A percentile compares a stretch with the other conserved stretches of the same genome.
Evolutionary conservation across 1,284 basidiomycete genomes (phyloP).

Genomic region (Sanghuangporus weigelae): DNA sequence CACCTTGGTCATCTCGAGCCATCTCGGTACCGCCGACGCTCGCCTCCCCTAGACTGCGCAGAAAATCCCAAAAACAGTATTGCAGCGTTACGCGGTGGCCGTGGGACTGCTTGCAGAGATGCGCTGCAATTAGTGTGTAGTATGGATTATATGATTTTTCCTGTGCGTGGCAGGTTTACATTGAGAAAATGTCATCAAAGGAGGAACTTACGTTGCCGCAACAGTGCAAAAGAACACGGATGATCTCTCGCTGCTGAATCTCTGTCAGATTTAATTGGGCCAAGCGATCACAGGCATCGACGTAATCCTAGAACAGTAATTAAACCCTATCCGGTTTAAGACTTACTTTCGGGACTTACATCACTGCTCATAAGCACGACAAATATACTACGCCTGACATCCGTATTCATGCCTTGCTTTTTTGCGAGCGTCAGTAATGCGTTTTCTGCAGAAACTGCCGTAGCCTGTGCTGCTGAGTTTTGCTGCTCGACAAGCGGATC

Average conservation of each 20-base stretch:
- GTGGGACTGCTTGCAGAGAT: constrained; percentile 69
- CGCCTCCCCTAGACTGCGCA: constrained; percentile 86
- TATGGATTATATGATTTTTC: constrained; percentile 95
- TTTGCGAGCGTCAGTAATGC: constrained; percentile 75
- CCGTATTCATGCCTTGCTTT: constrained; percentile 98
- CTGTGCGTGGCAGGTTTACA: constrained; percentile 33
- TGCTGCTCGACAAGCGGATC: constrained; percentile 78
- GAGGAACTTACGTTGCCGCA: constrained; percentile 71
- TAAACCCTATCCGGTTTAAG: constrained; percentile 4
- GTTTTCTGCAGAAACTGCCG: constrained; percentile 26
- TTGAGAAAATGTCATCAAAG: background rate
- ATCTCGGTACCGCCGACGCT: constrained; percentile 78
- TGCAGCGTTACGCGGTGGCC: constrained; percentile 91
- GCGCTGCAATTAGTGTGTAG: constrained; percentile 83
- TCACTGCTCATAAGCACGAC: constrained; percentile 92
- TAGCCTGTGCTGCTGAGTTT: constrained; percentile 30
- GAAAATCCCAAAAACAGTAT: constrained; percentile 96
- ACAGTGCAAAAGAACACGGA: constrained; percentile 90
- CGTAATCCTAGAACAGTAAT: constrained; percentile 65
- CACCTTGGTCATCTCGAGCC: constrained; percentile 51
- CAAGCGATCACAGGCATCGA: constrained; percentile 87
- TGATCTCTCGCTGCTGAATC: constrained; percentile 90
- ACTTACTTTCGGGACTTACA: constrained; percentile 40
- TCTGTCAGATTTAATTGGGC: constrained; percentile 82
- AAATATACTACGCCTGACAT: constrained; percentile 88